Evolutionary conservation across 164 flowering plant species (phyloP).

Genomic region (Euptelea pleiosperma): DNA sequence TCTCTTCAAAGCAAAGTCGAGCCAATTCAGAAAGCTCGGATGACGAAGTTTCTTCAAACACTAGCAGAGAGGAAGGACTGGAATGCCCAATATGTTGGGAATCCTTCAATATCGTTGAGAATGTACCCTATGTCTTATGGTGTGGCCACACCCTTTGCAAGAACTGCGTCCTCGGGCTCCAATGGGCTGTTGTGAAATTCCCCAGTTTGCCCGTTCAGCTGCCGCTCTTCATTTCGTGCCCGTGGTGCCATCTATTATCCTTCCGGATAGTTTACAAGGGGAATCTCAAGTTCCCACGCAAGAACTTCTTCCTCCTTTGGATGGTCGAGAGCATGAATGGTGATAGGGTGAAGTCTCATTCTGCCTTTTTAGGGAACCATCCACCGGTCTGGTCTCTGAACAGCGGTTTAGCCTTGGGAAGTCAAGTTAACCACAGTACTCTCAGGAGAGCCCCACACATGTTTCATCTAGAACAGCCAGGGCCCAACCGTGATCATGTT

Average conservation of each 20-base stretch:
- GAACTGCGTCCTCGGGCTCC: slow-evolving; percentile 76
- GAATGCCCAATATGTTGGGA: slow-evolving; percentile 98
- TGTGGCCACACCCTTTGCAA: slow-evolving; percentile 96
- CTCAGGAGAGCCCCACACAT: slow-evolving; percentile 28
- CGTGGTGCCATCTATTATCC: slow-evolving; percentile 89
- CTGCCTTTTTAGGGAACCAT: slow-evolving; percentile 39
- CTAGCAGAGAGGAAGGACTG: slow-evolving; percentile 69
- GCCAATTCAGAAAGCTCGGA: slow-evolving; percentile 61
- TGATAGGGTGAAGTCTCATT: slow-evolving; percentile 49
- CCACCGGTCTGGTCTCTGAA: slow-evolving; percentile 37
- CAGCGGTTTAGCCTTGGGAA: slow-evolving; percentile 19
- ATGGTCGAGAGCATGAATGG: slow-evolving; percentile 95
- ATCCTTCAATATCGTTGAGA: slow-evolving; percentile 94
- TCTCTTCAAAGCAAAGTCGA: slow-evolving; percentile 23
- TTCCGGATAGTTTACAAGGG: slow-evolving; percentile 74
- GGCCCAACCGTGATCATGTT: slow-evolving; percentile 19
- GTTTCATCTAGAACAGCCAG: slow-evolving; percentile 26
- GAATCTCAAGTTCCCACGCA: slow-evolving; percentile 73
- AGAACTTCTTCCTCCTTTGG: slow-evolving; percentile 91
- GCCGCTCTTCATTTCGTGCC: slow-evolving; percentile 88
- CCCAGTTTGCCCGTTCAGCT: slow-evolving; percentile 77
- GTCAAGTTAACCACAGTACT: slow-evolving; percentile 27
- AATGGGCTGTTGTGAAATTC: slow-evolving; percentile 80
- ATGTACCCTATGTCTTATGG: slow-evolving; percentile 95
- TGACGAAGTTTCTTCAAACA: slow-evolving; percentile 60